Evolutionary conservation across 2,329 filamentous ascomycete species (phyloP).

Genomic region (Colletotrichum caudatum): DNA sequence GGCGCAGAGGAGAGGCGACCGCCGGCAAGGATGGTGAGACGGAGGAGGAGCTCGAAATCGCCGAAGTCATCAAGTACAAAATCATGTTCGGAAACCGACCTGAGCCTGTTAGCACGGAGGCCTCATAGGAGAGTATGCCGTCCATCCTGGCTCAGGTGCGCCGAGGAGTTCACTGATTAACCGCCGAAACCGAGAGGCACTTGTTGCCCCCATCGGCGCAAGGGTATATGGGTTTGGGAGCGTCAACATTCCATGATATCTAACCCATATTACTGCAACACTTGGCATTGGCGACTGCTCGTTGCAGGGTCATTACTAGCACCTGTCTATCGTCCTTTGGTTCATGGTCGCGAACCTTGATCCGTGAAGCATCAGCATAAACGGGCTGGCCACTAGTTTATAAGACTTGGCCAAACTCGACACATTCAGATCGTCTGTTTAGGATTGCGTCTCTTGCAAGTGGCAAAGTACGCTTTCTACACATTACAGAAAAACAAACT

Average conservation of each 20-base stretch:
- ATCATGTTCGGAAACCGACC: slow-evolving; percentile 86
- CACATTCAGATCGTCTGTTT: not conserved
- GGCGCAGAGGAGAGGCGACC: slow-evolving; percentile 60
- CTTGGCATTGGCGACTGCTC: not conserved
- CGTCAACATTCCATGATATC: too few species aligned
- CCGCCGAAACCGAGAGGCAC: not conserved
- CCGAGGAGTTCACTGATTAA: not conserved
- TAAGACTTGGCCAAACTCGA: not conserved
- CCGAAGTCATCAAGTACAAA: slow-evolving; percentile 90
- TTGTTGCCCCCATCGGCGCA: not conserved
- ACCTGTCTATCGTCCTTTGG: too few species aligned
- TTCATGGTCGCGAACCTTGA: not conserved
- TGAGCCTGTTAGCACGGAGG: slow-evolving; percentile 78
- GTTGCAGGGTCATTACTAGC: not conserved
- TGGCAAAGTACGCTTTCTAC: not conserved
- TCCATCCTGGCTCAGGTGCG: not conserved
- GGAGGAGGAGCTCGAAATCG: slow-evolving; percentile 76
- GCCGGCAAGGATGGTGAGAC: slow-evolving; percentile 53
- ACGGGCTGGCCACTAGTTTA: not conserved
- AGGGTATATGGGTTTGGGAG: not conserved
- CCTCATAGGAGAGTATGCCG: slow-evolving; percentile 43
- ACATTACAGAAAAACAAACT: not conserved
- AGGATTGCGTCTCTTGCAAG: not conserved
- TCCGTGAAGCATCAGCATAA: not conserved
- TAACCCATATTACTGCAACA: not conserved